These are phyloP conservation scores for Aspergillus coremiiformis DNA, from an alignment of 495 filamentous ascomycete genomes.

Conservation along the genomic window DNA sequence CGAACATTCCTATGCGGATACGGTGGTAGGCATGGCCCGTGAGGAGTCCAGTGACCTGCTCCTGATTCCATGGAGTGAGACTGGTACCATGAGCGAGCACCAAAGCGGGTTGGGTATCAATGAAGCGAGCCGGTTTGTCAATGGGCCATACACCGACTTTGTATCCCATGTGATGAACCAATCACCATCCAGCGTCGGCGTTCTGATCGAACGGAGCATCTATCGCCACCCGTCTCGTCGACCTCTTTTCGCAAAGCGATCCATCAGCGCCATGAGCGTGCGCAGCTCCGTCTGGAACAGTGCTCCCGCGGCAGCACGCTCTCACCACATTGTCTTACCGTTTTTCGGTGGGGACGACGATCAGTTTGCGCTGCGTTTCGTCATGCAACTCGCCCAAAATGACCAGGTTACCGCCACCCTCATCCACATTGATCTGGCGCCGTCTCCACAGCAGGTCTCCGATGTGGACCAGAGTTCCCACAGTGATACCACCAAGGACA, in stretches of 20 bases:
- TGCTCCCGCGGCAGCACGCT: constrained; percentile 46
- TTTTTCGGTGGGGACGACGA: constrained; percentile 86
- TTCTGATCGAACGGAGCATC: constrained; percentile 73
- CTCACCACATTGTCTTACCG: constrained; percentile 80
- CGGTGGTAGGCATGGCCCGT: constrained; percentile 57
- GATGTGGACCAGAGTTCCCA: not conserved
- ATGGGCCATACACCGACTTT: constrained; percentile 54
- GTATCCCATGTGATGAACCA: constrained; percentile 55
- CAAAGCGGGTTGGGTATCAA: constrained; percentile 26
- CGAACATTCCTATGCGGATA: constrained; percentile 69
- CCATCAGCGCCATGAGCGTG: constrained; percentile 51
- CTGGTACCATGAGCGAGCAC: constrained; percentile 61
- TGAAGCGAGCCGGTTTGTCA: constrained; percentile 22
- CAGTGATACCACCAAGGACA: not conserved
- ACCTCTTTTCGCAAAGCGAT: constrained; percentile 34
- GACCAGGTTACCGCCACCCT: constrained; percentile 51
- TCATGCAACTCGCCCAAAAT: constrained; percentile 73
- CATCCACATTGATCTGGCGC: constrained; percentile 21
- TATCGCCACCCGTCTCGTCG: constrained; percentile 23
- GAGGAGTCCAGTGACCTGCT: constrained; percentile 70
- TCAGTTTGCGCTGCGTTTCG: constrained; percentile 67
- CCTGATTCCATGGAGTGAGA: constrained; percentile 86
- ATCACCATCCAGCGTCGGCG: constrained; percentile 60
- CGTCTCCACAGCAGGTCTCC: not conserved
- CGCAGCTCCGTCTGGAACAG: constrained; percentile 40